Evolutionary conservation across 1,139 yeast genomes (phyloP).

Genomic region (Pichia terricola): DNA sequence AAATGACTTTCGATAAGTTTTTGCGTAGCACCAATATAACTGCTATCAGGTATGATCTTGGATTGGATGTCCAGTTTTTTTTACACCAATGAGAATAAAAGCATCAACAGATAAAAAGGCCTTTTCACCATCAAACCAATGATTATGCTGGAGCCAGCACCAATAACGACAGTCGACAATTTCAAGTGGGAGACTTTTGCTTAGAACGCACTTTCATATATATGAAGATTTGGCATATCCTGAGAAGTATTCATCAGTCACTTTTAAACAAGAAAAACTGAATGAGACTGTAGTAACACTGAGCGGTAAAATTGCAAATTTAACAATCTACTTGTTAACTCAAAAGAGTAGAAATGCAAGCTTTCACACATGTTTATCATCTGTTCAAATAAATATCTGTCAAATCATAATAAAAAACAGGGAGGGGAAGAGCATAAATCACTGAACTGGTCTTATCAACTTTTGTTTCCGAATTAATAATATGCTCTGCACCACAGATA

Average conservation of each 20-base stretch:
- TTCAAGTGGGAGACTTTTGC: slow-evolving; percentile 37
- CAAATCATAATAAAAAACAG: no score
- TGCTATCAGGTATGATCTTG: slow-evolving; percentile 39
- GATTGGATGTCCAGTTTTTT: slow-evolving; percentile 26
- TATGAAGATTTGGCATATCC: slow-evolving; percentile 38
- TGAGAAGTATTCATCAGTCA: slow-evolving; percentile 27
- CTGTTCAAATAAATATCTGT: no score
- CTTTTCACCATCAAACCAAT: slow-evolving; percentile 34
- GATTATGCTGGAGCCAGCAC: slow-evolving; percentile 36
- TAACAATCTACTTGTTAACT: no score
- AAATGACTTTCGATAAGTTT: slow-evolving; percentile 21
- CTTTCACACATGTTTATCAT: no score
- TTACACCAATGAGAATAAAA: slow-evolving; percentile 22
- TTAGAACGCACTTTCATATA: slow-evolving; percentile 37
- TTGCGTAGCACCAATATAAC: slow-evolving; percentile 27
- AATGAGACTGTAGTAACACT: no score
- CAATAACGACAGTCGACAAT: slow-evolving; percentile 35
- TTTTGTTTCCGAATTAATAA: no score
- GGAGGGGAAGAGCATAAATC: no score
- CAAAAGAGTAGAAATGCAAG: no score
- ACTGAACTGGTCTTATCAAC: no score
- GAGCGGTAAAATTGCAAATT: no score
- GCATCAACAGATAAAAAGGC: slow-evolving; percentile 32
- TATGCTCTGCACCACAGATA: no score
- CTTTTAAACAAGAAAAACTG: no score